A percentile compares a stretch with the other conserved stretches of the same genome.
Conservation (phyloP, 306 rosid genomes). For the Lagenaria siceraria region DNA sequence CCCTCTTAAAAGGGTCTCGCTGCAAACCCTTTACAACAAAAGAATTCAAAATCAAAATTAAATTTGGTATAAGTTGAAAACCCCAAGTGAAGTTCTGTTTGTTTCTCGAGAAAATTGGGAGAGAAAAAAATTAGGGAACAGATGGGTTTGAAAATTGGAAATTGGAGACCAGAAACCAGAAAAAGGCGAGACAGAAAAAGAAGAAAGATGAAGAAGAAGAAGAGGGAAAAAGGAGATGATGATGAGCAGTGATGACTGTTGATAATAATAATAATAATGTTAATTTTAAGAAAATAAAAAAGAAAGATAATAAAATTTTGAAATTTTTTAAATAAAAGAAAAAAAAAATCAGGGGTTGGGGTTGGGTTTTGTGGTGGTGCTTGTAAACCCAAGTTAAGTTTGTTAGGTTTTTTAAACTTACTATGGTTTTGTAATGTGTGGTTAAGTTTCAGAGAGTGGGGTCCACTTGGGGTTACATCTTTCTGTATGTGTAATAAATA, state of each 20-base stretch:
- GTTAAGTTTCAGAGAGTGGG: constrained; percentile 46
- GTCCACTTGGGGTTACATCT: constrained; percentile 47
- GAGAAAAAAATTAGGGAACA: not conserved
- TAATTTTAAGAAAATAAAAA: not conserved
- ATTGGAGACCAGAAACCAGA: not conserved
- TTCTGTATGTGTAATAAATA: constrained; percentile 48
- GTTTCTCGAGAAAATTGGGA: not conserved
- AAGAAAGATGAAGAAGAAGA: not conserved
- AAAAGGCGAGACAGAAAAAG: not conserved
- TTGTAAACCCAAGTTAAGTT: constrained; percentile 42
- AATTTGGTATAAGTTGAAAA: not conserved
- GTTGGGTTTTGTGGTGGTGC: constrained; percentile 66
- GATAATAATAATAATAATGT: constrained; percentile 41
- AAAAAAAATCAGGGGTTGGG: not conserved
- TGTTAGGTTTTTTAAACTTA: constrained; percentile 14
- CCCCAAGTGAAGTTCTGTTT: not conserved
- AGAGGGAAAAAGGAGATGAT: constrained; percentile 17
- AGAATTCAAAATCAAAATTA: not conserved
- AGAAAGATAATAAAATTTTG: no score
- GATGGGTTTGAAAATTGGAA: not conserved
- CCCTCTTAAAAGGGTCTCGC: not conserved
- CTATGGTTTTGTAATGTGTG: constrained; percentile 57
- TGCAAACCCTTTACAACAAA: not conserved
- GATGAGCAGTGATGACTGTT: constrained; percentile 56
- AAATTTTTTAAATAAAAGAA: not conserved